Base-by-base conservation (phyloP, 2,329 filamentous ascomycete genomes). In the Fusarium sp. region DNA sequence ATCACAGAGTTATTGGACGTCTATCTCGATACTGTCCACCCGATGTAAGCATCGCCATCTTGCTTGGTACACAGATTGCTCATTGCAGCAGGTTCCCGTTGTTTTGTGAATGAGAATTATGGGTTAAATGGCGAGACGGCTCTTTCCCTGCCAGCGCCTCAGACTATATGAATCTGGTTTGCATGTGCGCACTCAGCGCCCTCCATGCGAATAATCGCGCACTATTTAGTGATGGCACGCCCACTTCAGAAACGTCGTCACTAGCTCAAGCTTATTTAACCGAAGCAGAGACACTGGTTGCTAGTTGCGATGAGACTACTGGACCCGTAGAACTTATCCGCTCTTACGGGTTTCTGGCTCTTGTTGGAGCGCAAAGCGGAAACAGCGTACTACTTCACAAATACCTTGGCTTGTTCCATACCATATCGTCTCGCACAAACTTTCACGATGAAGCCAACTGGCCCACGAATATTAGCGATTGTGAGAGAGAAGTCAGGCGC, bases 401-500 rank as follows among this genome's bases (percentile, higher is more conserved):
- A 16, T 45, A 55, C 27, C 11, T 55, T 6, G 52, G 52, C 5
- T 20, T 55, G 2, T 55, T 45, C 13, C 52, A 55, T 34, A 45
- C 27, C 3, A 27, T 16, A 16, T 34, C 40, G 2, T 55, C 52
- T 13, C 52, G 40, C 2, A 45, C 29, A 11, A 55, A 44, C 4
- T 55, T 32, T 25, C 41, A 55, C 9, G 41, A 55, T 4, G 52
- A 55, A 22, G 5, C 52, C 11, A 55, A 20, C 7, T 55, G 52
- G 41, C 4, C 29, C 8, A 4, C 16, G 2, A 13, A 44, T 16
- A 43, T 60, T 2, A 53, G 13, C 12, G 13, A 11, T 2, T 65
- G 62, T 10, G 62, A 65, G 11, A 61, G 5, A n/a, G 62, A 65
- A 48, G 52, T 65, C 13, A 46, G 62, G n/a, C 62, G 57, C 5